These are phyloP conservation scores for Xylaria sp. DNA, from an alignment of 2,329 filamentous ascomycete genomes.

Conservation along the genomic window DNA sequence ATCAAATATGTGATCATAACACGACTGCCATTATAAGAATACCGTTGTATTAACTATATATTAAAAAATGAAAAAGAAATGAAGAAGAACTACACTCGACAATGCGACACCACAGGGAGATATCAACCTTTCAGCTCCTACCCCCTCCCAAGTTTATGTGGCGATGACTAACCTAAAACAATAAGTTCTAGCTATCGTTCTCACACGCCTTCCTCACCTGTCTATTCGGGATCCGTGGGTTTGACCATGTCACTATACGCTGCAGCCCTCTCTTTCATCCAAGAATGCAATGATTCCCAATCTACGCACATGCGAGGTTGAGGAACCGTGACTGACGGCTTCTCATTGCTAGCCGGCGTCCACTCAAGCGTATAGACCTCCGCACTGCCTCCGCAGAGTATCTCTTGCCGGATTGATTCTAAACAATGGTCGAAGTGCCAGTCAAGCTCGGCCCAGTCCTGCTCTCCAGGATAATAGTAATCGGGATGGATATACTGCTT, in stretches of 20 bases:
- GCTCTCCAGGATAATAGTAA: conserved; percentile 18
- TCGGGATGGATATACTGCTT: conserved; percentile 28
- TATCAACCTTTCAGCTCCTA: too few relatives aligned
- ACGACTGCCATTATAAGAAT: too few relatives aligned
- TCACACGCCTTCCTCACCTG: background rate
- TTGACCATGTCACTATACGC: conserved; percentile 13
- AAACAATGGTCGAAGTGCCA: conserved; percentile 26
- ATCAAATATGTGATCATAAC: too few relatives aligned
- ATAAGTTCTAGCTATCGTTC: background rate
- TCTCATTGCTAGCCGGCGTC: conserved; percentile 20
- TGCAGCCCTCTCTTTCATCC: conserved; percentile 23
- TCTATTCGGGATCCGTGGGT: background rate
- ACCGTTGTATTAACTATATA: too few relatives aligned
- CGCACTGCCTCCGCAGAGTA: conserved; percentile 12
- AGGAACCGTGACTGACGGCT: conserved; percentile 22
- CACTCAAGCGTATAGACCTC: conserved; percentile 29
- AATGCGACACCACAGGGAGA: too few relatives aligned
- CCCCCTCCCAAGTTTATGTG: too few relatives aligned
- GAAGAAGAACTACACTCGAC: too few relatives aligned
- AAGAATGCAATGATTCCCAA: conserved; percentile 25
- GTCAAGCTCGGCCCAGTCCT: conserved; percentile 18
- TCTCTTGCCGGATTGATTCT: conserved; percentile 25
- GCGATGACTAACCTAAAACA: too few relatives aligned
- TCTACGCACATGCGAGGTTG: conserved; percentile 24
- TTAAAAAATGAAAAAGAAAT: too few relatives aligned